phyloP scores from a whole-genome alignment of 2,329 filamentous ascomycete genomes.

The Mariannaea sp. region DNA sequence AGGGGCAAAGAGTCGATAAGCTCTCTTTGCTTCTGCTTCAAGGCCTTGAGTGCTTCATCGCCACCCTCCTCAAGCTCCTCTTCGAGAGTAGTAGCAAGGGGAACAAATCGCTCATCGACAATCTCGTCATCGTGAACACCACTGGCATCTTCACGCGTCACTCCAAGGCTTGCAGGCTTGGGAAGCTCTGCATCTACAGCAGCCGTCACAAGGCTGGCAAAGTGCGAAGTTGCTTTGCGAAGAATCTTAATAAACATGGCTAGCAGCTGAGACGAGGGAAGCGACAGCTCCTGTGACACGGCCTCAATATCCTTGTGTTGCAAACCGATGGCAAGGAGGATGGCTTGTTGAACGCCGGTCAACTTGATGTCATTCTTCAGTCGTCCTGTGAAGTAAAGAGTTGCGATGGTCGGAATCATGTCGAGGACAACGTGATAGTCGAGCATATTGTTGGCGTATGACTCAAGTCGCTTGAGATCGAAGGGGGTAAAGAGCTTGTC shows the following conservation, averaged over 20 bases:
- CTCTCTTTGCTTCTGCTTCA: constrained; percentile 81
- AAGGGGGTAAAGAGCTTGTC: constrained; percentile 84
- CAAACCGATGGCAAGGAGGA: constrained; percentile 87
- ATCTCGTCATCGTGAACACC: constrained; percentile 73
- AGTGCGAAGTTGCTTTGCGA: constrained; percentile 81
- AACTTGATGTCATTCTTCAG: constrained; percentile 71
- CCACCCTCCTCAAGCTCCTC: constrained; percentile 86
- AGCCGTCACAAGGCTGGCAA: constrained; percentile 74
- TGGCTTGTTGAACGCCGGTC: constrained; percentile 80
- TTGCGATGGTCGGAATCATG: constrained; percentile 80
- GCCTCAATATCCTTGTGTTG: constrained; percentile 87
- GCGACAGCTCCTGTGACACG: constrained; percentile 75
- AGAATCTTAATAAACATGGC: constrained; percentile 98
- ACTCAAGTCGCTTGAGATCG: constrained; percentile 92
- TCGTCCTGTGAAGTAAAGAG: constrained; percentile 82
- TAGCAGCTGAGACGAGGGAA: constrained; percentile 78
- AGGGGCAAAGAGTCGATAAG: constrained; percentile 90
- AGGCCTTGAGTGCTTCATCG: constrained; percentile 71
- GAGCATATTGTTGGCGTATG: constrained; percentile 94
- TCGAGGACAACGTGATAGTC: constrained; percentile 98
- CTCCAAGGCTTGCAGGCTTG: constrained; percentile 58
- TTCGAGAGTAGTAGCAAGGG: constrained; percentile 72
- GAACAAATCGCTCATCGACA: constrained; percentile 68
- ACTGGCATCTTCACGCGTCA: constrained; percentile 62
- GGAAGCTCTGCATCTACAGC: constrained; percentile 73